These are phyloP conservation scores for Cercospora sp. DNA, from an alignment of 2,329 filamentous ascomycete genomes.

Conservation along the genomic window DNA sequence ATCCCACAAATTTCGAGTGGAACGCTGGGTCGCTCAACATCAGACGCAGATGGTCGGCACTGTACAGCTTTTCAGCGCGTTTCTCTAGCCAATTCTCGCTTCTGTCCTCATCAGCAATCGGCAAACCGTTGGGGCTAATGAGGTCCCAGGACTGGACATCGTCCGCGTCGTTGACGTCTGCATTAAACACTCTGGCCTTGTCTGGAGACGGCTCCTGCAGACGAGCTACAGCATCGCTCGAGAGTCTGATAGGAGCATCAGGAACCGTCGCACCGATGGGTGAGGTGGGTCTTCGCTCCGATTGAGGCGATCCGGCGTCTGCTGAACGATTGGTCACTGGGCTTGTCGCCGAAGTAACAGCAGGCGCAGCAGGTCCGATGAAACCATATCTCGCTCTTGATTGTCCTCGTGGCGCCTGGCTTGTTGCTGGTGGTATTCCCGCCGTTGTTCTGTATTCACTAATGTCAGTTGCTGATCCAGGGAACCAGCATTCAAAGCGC, in stretches of 20 bases:
- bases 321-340: neutral
- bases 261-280: neutral
- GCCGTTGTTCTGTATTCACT: neutral
- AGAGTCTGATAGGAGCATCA: slow-evolving; percentile 8
- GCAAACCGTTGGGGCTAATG: slow-evolving; percentile 17
- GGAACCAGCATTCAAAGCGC: neutral
- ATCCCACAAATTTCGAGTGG: slow-evolving; percentile 20
- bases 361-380: neutral
- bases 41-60: slow-evolving; percentile 22
- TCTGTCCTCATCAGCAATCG: slow-evolving; percentile 7
- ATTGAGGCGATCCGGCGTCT: neutral
- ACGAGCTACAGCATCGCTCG: slow-evolving; percentile 18
- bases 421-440: neutral
- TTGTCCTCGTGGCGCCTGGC: neutral
- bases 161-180: slow-evolving; percentile 19
- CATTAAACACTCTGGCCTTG: slow-evolving; percentile 20
- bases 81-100: slow-evolving; percentile 22
- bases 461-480: neutral
- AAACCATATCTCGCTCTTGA: neutral
- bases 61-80: slow-evolving; percentile 25
- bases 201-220: slow-evolving; percentile 25
- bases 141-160: slow-evolving; percentile 24
- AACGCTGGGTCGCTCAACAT: slow-evolving; percentile 23
- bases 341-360: neutral
- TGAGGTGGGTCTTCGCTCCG: neutral